phyloP scores from a whole-genome alignment of 1,139 yeast species.

The Taiozyma sp. region DNA sequence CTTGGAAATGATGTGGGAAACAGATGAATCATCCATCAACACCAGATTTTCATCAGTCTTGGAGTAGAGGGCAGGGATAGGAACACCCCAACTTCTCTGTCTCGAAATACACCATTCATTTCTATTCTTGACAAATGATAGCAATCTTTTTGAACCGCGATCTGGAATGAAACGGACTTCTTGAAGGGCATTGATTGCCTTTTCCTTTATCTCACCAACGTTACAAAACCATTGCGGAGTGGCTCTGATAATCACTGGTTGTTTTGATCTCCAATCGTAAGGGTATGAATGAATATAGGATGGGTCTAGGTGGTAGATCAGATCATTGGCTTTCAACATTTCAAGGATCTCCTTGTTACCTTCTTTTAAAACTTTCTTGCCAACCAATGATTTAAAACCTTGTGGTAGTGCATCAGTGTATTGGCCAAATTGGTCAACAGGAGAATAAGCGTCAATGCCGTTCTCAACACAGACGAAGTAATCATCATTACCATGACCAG shows the following conservation, averaged over 20 bases:
- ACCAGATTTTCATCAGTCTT: constrained; percentile 51
- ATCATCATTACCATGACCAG: constrained; percentile 97
- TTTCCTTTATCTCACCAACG: constrained; percentile 64
- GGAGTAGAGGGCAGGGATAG: constrained; percentile 81
- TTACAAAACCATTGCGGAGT: constrained; percentile 98
- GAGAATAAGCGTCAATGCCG: constrained; percentile 59
- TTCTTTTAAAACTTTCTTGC: constrained; percentile 55
- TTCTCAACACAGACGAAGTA: constrained; percentile 63
- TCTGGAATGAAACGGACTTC: constrained; percentile 70
- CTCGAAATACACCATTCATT: constrained; percentile 98
- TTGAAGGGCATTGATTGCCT: constrained; percentile 56
- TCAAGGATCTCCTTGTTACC: constrained; percentile 50
- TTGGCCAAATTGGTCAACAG: constrained; percentile 73
- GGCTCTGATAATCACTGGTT: constrained; percentile 90
- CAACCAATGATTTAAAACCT: constrained; percentile 42
- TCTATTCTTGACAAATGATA: constrained; percentile 70
- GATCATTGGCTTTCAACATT: constrained; percentile 37
- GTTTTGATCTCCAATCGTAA: constrained; percentile 94
- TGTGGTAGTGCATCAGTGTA: constrained; percentile 46
- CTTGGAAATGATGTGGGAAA: constrained; percentile 49
- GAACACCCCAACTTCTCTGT: constrained; percentile 99
- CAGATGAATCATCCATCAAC: constrained; percentile 44
- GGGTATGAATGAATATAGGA: constrained; percentile 82
- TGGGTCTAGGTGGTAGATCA: constrained; percentile 46
- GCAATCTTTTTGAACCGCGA: constrained; percentile 64